Conservation (phyloP, 441 rosid species). For the Syzygium syzygioides region DNA sequence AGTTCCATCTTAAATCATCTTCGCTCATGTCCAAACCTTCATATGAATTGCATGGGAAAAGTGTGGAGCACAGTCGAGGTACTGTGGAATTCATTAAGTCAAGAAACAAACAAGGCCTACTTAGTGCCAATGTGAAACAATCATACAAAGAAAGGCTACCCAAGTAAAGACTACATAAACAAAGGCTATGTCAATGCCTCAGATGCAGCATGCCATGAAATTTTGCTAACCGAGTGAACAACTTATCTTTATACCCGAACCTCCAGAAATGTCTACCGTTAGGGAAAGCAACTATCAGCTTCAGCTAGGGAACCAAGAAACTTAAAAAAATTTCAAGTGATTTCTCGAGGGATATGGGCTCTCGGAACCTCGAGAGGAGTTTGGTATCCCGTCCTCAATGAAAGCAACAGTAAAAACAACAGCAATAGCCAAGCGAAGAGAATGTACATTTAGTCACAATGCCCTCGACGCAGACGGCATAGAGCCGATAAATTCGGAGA, state of each 20-base stretch:
- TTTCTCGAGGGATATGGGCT: not conserved
- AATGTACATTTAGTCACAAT: conserved; percentile 84
- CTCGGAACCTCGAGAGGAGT: not conserved
- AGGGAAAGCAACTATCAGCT: not conserved
- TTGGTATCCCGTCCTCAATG: not conserved
- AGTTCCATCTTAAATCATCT: not conserved
- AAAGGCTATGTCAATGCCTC: not conserved
- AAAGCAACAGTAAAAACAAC: not conserved
- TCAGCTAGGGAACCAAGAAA: not conserved
- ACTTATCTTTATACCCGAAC: not conserved
- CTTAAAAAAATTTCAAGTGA: not conserved
- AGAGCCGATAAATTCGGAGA: conserved; percentile 90
- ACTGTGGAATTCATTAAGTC: not conserved
- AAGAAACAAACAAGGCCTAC: not conserved
- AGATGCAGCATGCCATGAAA: not conserved
- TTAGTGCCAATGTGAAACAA: not conserved
- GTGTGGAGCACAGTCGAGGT: not conserved
- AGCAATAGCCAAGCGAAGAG: not conserved
- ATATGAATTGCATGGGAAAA: not conserved
- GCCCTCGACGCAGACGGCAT: conserved; percentile 95
- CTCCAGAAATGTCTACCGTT: not conserved
- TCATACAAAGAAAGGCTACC: not conserved
- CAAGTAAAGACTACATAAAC: not conserved
- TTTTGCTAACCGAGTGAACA: not conserved
- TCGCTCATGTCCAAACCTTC: not conserved